Conservation (phyloP, 2,329 filamentous ascomycete species). For the Cercospora berteroae region DNA sequence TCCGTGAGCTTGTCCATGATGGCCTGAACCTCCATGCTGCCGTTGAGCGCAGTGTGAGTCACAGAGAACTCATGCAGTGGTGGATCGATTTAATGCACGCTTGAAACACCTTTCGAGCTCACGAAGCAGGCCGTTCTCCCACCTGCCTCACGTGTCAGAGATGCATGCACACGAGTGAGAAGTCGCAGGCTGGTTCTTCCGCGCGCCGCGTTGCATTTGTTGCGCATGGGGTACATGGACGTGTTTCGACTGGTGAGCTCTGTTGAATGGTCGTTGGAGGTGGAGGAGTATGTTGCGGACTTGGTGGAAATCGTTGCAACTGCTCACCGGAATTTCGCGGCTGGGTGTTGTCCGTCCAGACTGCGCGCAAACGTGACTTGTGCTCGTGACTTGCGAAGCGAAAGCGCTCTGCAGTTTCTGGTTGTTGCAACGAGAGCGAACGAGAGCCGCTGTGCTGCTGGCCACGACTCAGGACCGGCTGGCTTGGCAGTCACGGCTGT, state of each 20-base stretch:
- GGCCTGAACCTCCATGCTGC: not conserved
- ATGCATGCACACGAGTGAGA: not conserved
- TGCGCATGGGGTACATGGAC: not conserved
- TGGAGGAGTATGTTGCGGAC: not conserved
- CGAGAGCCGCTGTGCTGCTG: not conserved
- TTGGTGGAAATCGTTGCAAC: not conserved
- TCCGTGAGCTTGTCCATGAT: constrained; percentile 11
- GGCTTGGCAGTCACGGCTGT: not conserved
- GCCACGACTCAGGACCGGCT: not conserved
- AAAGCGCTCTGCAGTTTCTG: not conserved
- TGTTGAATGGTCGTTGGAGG: not conserved
- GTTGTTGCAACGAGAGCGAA: not conserved
- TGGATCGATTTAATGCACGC: not conserved
- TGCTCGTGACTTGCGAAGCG: not conserved
- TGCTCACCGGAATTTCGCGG: not conserved
- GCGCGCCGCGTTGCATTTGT: not conserved
- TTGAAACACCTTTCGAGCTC: constrained; percentile 3
- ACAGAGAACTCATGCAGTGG: constrained; percentile 8
- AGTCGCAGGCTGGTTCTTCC: not conserved
- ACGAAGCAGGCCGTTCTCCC: not conserved
- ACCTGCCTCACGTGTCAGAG: not conserved
- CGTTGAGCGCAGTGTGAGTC: constrained; percentile 19
- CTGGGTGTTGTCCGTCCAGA: not conserved
- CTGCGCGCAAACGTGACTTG: not conserved
- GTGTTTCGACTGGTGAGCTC: not conserved